Conservation (phyloP, 1,284 basidiomycete species). For the Rhodotorula sp. region DNA sequence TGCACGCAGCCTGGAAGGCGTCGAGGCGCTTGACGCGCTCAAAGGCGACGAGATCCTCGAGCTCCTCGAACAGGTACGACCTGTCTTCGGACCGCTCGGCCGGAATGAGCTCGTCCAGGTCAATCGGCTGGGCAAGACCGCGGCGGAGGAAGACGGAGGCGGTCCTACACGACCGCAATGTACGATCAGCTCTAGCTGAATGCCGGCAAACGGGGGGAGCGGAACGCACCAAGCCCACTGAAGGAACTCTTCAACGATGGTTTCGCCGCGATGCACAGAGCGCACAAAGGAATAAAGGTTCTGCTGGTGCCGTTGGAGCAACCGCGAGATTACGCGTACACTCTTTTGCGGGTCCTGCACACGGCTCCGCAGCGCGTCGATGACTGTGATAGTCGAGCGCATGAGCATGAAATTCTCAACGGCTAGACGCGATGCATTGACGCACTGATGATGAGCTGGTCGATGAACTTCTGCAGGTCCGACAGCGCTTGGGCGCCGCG, state of each 20-base stretch:
- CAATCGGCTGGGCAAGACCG: constrained; percentile 32
- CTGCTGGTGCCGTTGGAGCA: constrained; percentile 90
- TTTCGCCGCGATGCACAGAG: constrained; percentile 70
- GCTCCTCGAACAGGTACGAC: constrained; percentile 35
- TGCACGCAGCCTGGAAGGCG: constrained; percentile 22
- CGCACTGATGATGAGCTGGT: constrained; percentile 42
- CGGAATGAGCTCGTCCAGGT: constrained; percentile 34
- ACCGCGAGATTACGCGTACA: constrained; percentile 87
- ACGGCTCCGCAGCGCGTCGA: constrained; percentile 29
- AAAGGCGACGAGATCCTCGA: constrained; percentile 33
- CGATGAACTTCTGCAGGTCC: constrained; percentile 40
- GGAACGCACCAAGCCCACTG: constrained; percentile 39
- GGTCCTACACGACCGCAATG: constrained; percentile 10
- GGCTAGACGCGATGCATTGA: not conserved
- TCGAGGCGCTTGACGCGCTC: constrained; percentile 26
- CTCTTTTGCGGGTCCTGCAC: constrained; percentile 72
- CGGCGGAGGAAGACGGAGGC: constrained; percentile 36
- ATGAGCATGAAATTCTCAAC: not conserved
- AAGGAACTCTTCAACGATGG: constrained; percentile 43
- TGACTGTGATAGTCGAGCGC: constrained; percentile 8
- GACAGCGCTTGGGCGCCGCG: constrained; percentile 33
- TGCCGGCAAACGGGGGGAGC: not conserved
- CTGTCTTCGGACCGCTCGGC: constrained; percentile 16
- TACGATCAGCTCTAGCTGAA: not conserved
- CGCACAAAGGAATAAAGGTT: constrained; percentile 94